A percentile compares a stretch with the other conserved stretches of the same genome.
These are phyloP conservation scores for Curvularia spicifera DNA, from an alignment of 2,329 filamentous ascomycete genomes.

Conservation along the genomic window DNA sequence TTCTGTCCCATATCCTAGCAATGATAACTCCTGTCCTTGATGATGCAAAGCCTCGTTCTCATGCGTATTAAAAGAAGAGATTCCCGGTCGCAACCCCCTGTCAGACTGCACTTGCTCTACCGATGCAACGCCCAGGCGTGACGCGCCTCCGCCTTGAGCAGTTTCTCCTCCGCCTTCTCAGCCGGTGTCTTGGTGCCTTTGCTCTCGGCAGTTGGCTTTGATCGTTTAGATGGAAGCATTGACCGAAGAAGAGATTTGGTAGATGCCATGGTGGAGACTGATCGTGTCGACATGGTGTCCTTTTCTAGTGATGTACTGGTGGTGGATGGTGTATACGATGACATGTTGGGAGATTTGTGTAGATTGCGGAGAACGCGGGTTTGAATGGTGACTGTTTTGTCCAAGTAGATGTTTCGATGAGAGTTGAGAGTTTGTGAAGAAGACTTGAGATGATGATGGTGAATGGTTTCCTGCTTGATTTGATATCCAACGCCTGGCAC, in stretches of 20 bases:
- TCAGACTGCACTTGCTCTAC: not conserved
- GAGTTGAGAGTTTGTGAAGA: not conserved
- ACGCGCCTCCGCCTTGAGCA: conserved; percentile 27
- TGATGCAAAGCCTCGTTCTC: not conserved
- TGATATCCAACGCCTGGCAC: not conserved
- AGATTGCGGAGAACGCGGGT: not conserved
- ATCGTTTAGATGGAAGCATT: conserved; percentile 24
- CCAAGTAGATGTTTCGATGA: not conserved
- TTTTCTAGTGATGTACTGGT: conserved; percentile 10
- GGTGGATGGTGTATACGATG: not conserved
- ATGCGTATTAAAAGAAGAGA: not conserved
- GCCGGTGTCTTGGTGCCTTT: conserved; percentile 14
- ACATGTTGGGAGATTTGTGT: not conserved
- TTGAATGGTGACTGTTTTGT: not conserved
- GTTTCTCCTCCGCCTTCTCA: conserved; percentile 21
- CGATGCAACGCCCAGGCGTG: conserved; percentile 21
- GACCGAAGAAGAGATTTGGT: conserved; percentile 33
- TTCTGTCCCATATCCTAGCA: not conserved
- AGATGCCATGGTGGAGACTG: conserved; percentile 35
- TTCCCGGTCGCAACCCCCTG: not conserved
- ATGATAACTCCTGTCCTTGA: not conserved
- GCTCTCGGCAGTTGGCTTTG: not conserved
- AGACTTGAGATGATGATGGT: not conserved
- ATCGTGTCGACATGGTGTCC: conserved; percentile 27
- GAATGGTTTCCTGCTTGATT: not conserved